These are phyloP conservation scores for Spergularia azorica DNA, from an alignment of 179 eudicot species.

Conservation along the genomic window DNA sequence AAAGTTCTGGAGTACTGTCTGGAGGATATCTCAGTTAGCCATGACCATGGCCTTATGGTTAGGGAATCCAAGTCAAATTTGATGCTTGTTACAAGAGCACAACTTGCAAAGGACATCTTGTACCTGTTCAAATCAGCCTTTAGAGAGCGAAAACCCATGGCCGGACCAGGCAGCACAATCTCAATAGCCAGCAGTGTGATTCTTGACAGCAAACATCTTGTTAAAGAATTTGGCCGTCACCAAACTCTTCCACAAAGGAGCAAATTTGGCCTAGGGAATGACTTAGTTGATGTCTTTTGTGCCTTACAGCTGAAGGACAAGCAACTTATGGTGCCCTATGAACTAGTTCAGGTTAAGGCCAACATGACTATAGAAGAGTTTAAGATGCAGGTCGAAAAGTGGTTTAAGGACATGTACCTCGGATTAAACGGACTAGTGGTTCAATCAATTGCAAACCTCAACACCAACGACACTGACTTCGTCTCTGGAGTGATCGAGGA, in stretches of 20 bases:
- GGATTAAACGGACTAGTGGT: slow-evolving; percentile 50
- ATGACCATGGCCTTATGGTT: slow-evolving; percentile 28
- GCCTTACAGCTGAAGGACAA: slow-evolving; percentile 33
- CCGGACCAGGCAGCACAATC: slow-evolving; percentile 41
- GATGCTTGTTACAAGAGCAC: slow-evolving; percentile 41
- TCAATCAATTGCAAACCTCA: slow-evolving; percentile 29
- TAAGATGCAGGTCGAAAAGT: slow-evolving; percentile 54
- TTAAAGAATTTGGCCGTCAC: slow-evolving; percentile 49
- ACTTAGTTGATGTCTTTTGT: slow-evolving; percentile 37
- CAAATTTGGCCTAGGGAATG: slow-evolving; percentile 25
- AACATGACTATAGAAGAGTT: slow-evolving; percentile 52
- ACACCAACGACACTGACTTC: slow-evolving; percentile 22
- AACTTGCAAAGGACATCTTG: slow-evolving; percentile 44
- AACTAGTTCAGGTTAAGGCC: slow-evolving; percentile 38
- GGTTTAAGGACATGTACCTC: slow-evolving; percentile 58
- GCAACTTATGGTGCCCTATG: slow-evolving; percentile 44
- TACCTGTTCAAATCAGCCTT: slow-evolving; percentile 42
- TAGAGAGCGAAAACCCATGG: slow-evolving; percentile 31
- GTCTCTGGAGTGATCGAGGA: slow-evolving; percentile 40
- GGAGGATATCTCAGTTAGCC: slow-evolving; percentile 40
- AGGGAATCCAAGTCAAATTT: slow-evolving; percentile 38
- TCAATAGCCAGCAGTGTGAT: slow-evolving; percentile 75
- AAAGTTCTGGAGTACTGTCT: slow-evolving; percentile 79
- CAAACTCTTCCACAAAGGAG: slow-evolving; percentile 27
- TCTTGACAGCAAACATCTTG: slow-evolving; percentile 66